Conservation (phyloP, 139 green algal species). For the Chlorella sp. region DNA sequence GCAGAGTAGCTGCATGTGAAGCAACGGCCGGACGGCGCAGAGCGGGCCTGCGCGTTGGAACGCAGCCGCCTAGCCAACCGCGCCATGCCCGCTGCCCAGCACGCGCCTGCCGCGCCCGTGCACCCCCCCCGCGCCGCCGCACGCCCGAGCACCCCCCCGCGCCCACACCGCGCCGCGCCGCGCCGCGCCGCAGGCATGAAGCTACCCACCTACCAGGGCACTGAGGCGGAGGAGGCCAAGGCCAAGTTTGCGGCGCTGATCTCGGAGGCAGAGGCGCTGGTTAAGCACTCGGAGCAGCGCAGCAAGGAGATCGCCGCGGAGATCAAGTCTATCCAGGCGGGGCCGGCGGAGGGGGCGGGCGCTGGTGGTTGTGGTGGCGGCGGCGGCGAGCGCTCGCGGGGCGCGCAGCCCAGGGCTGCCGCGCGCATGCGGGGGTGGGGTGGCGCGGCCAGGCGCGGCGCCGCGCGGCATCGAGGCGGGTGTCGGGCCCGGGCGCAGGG, state of each 20-base stretch:
- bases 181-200: slow-evolving; percentile 48
- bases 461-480: background rate
- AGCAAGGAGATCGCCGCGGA: slow-evolving; percentile 25
- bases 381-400: too few relatives aligned
- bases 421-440: background rate
- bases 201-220: slow-evolving; percentile 36
- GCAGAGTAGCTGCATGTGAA: background rate
- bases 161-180: too few relatives aligned
- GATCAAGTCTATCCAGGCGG: slow-evolving; percentile 6
- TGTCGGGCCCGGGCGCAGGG: background rate
- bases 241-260: slow-evolving; percentile 28
- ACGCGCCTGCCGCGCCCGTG: background rate
- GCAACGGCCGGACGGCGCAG: background rate
- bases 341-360: background rate
- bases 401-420: background rate
- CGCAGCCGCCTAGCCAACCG: background rate
- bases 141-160: too few relatives aligned
- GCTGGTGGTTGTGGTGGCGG: background rate
- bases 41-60: background rate
- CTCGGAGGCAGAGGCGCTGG: slow-evolving; percentile 35
- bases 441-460: background rate
- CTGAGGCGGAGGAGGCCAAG: slow-evolving; percentile 15
- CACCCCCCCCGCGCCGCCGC: background rate
- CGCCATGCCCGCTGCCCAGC: background rate
- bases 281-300: slow-evolving; percentile 6